Conservation (phyloP, 192 early-diverging fungal species). For the Radiomyces spectabilis region DNA sequence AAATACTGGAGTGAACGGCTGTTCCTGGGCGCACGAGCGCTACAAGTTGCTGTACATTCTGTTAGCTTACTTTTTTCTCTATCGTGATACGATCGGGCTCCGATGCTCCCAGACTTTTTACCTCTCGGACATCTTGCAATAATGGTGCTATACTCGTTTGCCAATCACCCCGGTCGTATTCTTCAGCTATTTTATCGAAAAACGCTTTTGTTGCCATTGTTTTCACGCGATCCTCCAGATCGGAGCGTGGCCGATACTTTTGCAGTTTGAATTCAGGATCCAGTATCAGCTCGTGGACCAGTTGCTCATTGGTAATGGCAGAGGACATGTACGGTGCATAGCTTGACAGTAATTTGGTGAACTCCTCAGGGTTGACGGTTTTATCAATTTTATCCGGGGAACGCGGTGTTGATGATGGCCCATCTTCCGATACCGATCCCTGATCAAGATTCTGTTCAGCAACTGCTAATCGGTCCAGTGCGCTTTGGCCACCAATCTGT, state of each 20-base stretch:
- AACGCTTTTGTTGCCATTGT: conserved; percentile 61
- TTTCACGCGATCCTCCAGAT: conserved; percentile 49
- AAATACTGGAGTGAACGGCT: too few relatives aligned
- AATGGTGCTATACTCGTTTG: conserved; percentile 37
- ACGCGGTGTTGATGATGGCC: too few relatives aligned
- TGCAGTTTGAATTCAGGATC: conserved; percentile 66
- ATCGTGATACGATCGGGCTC: too few relatives aligned
- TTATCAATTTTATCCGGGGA: too few relatives aligned
- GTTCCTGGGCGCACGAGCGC: too few relatives aligned
- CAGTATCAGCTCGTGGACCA: conserved; percentile 73
- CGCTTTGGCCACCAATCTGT: conserved; percentile 4
- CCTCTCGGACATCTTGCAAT: too few relatives aligned
- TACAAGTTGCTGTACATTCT: too few relatives aligned
- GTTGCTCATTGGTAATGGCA: conserved; percentile 52
- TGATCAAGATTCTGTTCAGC: too few relatives aligned
- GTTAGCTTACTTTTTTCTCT: too few relatives aligned
- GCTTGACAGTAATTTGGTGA: conserved; percentile 23
- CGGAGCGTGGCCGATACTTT: conserved; percentile 11
- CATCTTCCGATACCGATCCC: too few relatives aligned
- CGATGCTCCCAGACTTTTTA: too few relatives aligned
- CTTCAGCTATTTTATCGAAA: conserved; percentile 58
- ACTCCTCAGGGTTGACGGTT: conserved; percentile 25
- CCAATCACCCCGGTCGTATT: conserved; percentile 42
- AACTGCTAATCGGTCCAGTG: conserved; percentile 3
- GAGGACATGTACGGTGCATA: too few relatives aligned